phyloP scores from a whole-genome alignment of 2,329 filamentous ascomycete genomes.

The Epichloe glyceriae region DNA sequence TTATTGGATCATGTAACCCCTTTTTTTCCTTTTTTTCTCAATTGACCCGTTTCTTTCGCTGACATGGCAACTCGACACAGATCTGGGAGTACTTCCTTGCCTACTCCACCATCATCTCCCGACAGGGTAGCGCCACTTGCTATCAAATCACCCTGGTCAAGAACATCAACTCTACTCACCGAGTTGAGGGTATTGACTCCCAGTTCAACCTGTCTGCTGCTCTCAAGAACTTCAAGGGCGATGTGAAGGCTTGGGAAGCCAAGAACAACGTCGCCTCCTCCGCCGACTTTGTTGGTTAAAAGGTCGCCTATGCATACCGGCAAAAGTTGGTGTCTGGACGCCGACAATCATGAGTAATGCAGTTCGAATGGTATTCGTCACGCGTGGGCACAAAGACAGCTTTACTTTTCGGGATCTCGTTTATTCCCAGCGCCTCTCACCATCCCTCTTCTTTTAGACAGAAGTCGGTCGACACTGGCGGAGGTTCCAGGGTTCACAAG shows the following conservation, averaged over 20 bases:
- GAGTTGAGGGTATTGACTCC: conserved; percentile 59
- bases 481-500: background rate
- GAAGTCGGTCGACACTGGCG: too few relatives aligned
- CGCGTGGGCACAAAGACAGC: background rate
- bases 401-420: background rate
- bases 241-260: conserved; percentile 21
- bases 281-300: conserved; percentile 15
- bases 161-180: conserved; percentile 85
- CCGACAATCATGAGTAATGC: background rate
- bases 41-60: background rate
- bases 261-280: conserved; percentile 24
- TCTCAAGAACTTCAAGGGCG: conserved; percentile 24
- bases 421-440: background rate
- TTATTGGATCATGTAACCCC: background rate
- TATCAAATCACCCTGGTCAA: conserved; percentile 83
- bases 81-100: conserved; percentile 93
- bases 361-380: background rate
- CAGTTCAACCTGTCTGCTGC: conserved; percentile 61
- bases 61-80: conserved; percentile 22
- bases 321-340: background rate
- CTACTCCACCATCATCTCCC: conserved; percentile 71
- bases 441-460: too few relatives aligned
- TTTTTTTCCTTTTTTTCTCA: background rate
- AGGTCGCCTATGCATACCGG: background rate
- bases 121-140: conserved; percentile 77